A percentile compares a stretch with the other conserved stretches of the same genome.
These are phyloP conservation scores for Endothia cerciana DNA, from an alignment of 2,329 filamentous ascomycete species.

Conservation along the genomic window DNA sequence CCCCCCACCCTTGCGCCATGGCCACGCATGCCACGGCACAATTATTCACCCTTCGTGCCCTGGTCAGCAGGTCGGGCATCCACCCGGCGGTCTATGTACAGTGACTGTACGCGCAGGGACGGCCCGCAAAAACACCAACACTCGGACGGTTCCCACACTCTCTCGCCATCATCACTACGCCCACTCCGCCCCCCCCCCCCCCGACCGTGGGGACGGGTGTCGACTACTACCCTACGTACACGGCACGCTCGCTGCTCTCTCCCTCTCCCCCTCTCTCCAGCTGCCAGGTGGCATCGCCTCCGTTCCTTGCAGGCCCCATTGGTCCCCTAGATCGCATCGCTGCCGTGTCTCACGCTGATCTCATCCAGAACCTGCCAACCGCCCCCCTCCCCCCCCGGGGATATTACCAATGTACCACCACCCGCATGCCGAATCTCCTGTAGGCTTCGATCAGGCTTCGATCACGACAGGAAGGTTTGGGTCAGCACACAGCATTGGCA, in stretches of 20 bases:
- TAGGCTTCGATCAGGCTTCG: no score
- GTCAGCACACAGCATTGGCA: not conserved
- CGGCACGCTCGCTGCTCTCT: not conserved
- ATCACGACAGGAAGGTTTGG: no score
- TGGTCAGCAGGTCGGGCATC: no score
- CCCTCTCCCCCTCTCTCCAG: not conserved
- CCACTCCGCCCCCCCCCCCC: slow-evolving; percentile 1
- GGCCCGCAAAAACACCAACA: slow-evolving; percentile 17
- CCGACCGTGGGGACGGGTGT: not conserved
- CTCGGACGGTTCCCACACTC: slow-evolving; percentile 4
- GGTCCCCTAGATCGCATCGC: not conserved
- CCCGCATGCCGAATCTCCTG: not conserved
- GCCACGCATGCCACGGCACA: not conserved
- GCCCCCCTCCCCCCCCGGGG: no score
- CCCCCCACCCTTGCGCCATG: not conserved
- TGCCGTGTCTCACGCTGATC: not conserved
- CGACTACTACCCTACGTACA: not conserved
- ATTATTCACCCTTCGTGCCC: not conserved
- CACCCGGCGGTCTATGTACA: not conserved
- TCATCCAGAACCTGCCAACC: not conserved
- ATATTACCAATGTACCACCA: not conserved
- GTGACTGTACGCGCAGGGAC: slow-evolving; percentile 14
- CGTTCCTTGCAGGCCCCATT: slow-evolving; percentile 3
- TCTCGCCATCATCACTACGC: not conserved
- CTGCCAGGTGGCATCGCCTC: slow-evolving; percentile 6